Conservation (phyloP, 1,139 yeast genomes). For the Yamadazyma atmosphaerica region DNA sequence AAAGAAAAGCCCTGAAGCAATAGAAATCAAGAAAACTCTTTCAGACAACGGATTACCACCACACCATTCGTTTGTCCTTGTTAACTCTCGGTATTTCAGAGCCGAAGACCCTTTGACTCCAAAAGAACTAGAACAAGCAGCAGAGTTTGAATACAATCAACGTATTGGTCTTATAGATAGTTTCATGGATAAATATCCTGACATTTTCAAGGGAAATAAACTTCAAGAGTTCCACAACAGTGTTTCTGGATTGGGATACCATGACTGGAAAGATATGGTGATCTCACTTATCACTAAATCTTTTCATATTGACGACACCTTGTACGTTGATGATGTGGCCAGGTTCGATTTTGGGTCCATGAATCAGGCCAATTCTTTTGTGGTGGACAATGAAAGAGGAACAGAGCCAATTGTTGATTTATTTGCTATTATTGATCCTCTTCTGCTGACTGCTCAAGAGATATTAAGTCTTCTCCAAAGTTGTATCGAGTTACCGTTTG, state of each 20-base stretch:
- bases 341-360: constrained; percentile 45
- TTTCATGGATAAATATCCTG: constrained; percentile 32
- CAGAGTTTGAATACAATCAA: constrained; percentile 37
- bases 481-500: constrained; percentile 41
- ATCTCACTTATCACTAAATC: constrained; percentile 46
- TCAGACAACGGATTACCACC: constrained; percentile 23
- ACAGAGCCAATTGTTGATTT: constrained; percentile 44
- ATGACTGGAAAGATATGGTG: constrained; percentile 52
- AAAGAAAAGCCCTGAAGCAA: constrained; percentile 4
- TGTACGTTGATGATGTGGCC: constrained; percentile 37
- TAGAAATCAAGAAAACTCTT: constrained; percentile 7
- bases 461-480: constrained; percentile 51
- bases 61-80: constrained; percentile 34
- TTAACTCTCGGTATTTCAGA: constrained; percentile 46
- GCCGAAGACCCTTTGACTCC: constrained; percentile 21
- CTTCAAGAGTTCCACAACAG: constrained; percentile 23
- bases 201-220: constrained; percentile 21
- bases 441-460: constrained; percentile 67
- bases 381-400: constrained; percentile 20
- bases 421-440: constrained; percentile 68
- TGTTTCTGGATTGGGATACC: constrained; percentile 3
- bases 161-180: constrained; percentile 32
- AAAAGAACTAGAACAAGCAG: constrained; percentile 27
- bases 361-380: constrained; percentile 31
- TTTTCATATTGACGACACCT: constrained; percentile 40